Evolutionary conservation across 805 yeast species (phyloP).

Genomic region (Candida cerambycidarum): DNA sequence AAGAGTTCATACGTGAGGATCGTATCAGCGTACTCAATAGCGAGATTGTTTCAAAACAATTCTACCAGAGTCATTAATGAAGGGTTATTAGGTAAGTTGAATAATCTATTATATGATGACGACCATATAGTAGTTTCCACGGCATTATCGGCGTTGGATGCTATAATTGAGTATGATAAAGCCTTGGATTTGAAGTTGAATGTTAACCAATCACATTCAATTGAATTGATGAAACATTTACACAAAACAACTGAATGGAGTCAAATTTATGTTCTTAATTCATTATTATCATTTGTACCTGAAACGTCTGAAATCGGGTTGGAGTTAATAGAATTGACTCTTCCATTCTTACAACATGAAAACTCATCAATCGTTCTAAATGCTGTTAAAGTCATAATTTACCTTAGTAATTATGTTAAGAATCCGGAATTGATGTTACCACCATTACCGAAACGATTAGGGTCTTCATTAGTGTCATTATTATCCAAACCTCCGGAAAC

Average conservation of each 20-base stretch:
- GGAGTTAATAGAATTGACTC: slow-evolving; percentile 57
- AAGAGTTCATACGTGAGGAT: slow-evolving; percentile 61
- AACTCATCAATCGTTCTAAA: slow-evolving; percentile 81
- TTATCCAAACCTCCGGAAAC: slow-evolving; percentile 77
- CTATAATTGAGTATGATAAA: slow-evolving; percentile 58
- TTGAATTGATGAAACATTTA: slow-evolving; percentile 33
- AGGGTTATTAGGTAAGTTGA: slow-evolving; percentile 49
- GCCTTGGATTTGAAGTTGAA: slow-evolving; percentile 44
- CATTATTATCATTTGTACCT: slow-evolving; percentile 71
- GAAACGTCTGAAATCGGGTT: slow-evolving; percentile 64
- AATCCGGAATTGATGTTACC: slow-evolving; percentile 57
- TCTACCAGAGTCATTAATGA: slow-evolving; percentile 43
- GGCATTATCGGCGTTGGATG: slow-evolving; percentile 65
- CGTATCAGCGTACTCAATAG: slow-evolving; percentile 67
- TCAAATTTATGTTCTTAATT: slow-evolving; percentile 63
- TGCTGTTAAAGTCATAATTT: slow-evolving; percentile 68
- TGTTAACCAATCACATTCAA: slow-evolving; percentile 48
- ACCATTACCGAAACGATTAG: slow-evolving; percentile 54
- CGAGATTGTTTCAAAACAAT: slow-evolving; percentile 61
- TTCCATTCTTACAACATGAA: slow-evolving; percentile 76
- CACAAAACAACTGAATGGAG: slow-evolving; percentile 64
- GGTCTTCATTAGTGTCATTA: slow-evolving; percentile 66
- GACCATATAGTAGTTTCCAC: slow-evolving; percentile 66
- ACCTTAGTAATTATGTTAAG: slow-evolving; percentile 68
- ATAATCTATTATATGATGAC: slow-evolving; percentile 53